Conservation (phyloP, 768 basidiomycete genomes). For the Cubamyces lactineus region DNA sequence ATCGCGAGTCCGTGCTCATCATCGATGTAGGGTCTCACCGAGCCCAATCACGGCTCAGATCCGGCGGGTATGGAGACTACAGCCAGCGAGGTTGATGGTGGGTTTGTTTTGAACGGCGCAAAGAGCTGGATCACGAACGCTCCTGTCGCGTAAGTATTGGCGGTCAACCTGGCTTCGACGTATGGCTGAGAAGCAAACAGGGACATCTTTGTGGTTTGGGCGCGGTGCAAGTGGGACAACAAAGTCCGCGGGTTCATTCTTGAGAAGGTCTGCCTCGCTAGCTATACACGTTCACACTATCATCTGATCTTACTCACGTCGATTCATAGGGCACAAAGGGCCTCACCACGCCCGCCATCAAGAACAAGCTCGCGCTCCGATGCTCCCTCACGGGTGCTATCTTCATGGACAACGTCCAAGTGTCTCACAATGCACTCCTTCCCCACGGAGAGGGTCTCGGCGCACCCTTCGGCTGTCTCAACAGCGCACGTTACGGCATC, state of each 20-base stretch:
- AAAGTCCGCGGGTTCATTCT: slow-evolving; percentile 89
- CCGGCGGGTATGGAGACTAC: slow-evolving; percentile 97
- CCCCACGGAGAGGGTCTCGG: slow-evolving; percentile 78
- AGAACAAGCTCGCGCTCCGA: slow-evolving; percentile 91
- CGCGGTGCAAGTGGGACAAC: slow-evolving; percentile 91
- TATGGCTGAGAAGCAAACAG: slow-evolving; percentile 40
- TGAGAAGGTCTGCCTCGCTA: slow-evolving; percentile 65
- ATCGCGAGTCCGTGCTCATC: neutral
- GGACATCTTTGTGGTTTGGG: slow-evolving; percentile 93
- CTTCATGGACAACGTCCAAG: slow-evolving; percentile 89
- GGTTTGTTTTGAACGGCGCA: slow-evolving; percentile 84
- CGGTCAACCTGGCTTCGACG: slow-evolving; percentile 11
- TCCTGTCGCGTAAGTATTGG: slow-evolving; percentile 71
- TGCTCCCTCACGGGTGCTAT: slow-evolving; percentile 85
- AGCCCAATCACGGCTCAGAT: slow-evolving; percentile 97
- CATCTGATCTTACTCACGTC: neutral
- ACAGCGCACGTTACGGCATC: slow-evolving; percentile 88
- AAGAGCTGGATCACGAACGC: slow-evolving; percentile 99
- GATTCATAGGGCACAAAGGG: slow-evolving; percentile 75
- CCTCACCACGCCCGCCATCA: slow-evolving; percentile 82
- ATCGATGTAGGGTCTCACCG: slow-evolving; percentile 77
- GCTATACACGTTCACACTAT: neutral
- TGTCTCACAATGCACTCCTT: slow-evolving; percentile 74
- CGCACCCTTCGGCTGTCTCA: slow-evolving; percentile 90
- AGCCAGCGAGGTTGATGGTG: slow-evolving; percentile 83